Percentiles rank a stretch among this genome's conserved stretches.
phyloP scores from a whole-genome alignment of 2,329 filamentous ascomycete species.

The Penicillium sp. region DNA sequence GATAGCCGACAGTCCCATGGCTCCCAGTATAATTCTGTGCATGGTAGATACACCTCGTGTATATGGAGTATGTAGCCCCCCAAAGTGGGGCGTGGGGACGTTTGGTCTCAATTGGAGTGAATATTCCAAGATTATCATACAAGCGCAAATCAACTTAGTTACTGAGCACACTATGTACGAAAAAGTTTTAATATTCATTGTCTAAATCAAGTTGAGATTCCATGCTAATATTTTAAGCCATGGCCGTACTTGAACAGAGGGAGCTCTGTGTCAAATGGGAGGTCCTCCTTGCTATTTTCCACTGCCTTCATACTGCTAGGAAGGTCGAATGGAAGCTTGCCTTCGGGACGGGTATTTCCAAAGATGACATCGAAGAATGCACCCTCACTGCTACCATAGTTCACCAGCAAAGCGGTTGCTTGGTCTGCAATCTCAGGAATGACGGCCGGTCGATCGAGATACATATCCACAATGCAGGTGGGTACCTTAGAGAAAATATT shows the following conservation, averaged over 20 bases:
- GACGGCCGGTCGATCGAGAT: constrained; percentile 23
- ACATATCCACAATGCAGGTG: not conserved
- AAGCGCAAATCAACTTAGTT: no score
- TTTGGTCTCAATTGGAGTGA: no score
- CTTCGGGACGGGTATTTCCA: constrained; percentile 38
- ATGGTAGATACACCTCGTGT: no score
- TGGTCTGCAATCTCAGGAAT: constrained; percentile 44
- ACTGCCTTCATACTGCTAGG: constrained; percentile 49
- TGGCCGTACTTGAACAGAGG: not conserved
- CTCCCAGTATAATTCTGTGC: no score
- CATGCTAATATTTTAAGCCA: not conserved
- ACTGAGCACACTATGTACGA: no score
- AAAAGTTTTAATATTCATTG: no score
- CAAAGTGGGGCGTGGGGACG: no score
- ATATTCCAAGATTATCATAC: no score
- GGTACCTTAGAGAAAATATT: not conserved
- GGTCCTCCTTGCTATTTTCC: constrained; percentile 16
- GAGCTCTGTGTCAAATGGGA: not conserved
- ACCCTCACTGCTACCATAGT: constrained; percentile 3
- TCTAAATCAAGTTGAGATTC: no score
- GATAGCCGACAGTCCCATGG: no score
- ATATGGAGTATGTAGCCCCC: no score
- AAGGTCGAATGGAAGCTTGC: constrained; percentile 51
- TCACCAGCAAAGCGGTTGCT: not conserved
- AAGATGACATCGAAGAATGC: constrained; percentile 48